Base-by-base conservation (phyloP, 768 basidiomycete species). In the button mushroom (Agaricus bisporus) region DNA sequence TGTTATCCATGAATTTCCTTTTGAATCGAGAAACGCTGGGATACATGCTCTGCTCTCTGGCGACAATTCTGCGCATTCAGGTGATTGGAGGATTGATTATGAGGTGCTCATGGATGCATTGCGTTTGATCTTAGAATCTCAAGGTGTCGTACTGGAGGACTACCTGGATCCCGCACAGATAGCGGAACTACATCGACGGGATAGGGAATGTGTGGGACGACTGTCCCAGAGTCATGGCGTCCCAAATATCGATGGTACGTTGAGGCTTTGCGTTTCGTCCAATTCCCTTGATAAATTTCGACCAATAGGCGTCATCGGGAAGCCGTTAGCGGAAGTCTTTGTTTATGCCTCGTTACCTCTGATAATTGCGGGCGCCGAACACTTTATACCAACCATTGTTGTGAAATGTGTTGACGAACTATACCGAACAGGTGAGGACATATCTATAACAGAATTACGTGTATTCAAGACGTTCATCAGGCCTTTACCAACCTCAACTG, bases 361-460 rank as follows among this genome's bases (percentile, higher is more conserved):
- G 18, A 28, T 10, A 26, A 50, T 50, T 12, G 49, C 49, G 7
- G 70, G 70, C 11, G 60, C 63, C 35, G 68, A 71, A 51, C 70
- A 73, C 51, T 63, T 68, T 41, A 48, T 77, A 3, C 75, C 75
- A 0, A 68, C 71, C 26, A 61, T 75, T 4, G 70, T 73, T 6
- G 69, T 73, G 37, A 63, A 66, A 29, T 73, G 71, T 44, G 65
- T 76, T 14, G 72, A 77, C 49, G 73, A 74, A 59, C 60, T 77
- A 4, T 75, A 72, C 59, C 66, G 72, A 7, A 67, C 68, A 46
- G 70, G 74, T 71, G 41, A 48, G 56, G 11, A 10, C 29, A 5
- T 10, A 42, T n/a, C 32, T 15, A n/a, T n/a, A 14, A 39, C 36
- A 26, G 20, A 22, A 17, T 29, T 3, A 36, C 37, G 22, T 7